phyloP scores from a whole-genome alignment of 2,329 filamentous ascomycete genomes.

The Trichoderma polysporum region DNA sequence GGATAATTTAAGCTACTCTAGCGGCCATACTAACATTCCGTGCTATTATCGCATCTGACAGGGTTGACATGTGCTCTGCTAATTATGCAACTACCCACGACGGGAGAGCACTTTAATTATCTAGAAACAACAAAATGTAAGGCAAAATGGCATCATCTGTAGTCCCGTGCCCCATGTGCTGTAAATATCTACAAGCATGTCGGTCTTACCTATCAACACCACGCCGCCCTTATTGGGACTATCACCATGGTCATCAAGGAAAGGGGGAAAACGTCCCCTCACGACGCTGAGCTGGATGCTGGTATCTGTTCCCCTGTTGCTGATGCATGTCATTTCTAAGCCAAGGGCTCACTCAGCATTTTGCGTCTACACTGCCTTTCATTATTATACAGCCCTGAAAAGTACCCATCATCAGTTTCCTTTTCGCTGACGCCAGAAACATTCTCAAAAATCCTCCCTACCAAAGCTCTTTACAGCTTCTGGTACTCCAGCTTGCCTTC shows the following conservation, averaged over 20 bases:
- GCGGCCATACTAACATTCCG: neutral
- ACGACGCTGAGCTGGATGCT: neutral
- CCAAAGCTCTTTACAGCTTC: constrained; percentile 65
- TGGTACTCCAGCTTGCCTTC: constrained; percentile 98
- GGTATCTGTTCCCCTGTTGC: neutral
- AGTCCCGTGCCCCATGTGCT: neutral
- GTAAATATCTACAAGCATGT: neutral
- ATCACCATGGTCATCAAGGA: neutral
- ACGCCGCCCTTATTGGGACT: neutral
- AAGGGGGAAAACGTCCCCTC: neutral
- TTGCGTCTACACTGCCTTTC: constrained; percentile 19
- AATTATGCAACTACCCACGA: neutral
- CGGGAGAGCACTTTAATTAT: neutral
- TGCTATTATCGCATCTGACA: neutral
- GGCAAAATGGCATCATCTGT: neutral
- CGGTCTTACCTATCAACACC: neutral
- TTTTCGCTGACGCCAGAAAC: constrained; percentile 9
- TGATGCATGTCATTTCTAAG: constrained; percentile 26
- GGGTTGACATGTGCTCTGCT: constrained; percentile 2
- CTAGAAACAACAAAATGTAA: neutral
- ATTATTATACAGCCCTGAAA: constrained; percentile 34
- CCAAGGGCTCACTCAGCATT: constrained; percentile 28
- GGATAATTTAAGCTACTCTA: neutral
- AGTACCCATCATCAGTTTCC: neutral
- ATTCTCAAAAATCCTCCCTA: neutral